phyloP scores from a whole-genome alignment of 345 rosid species.

The Punica granatum region DNA sequence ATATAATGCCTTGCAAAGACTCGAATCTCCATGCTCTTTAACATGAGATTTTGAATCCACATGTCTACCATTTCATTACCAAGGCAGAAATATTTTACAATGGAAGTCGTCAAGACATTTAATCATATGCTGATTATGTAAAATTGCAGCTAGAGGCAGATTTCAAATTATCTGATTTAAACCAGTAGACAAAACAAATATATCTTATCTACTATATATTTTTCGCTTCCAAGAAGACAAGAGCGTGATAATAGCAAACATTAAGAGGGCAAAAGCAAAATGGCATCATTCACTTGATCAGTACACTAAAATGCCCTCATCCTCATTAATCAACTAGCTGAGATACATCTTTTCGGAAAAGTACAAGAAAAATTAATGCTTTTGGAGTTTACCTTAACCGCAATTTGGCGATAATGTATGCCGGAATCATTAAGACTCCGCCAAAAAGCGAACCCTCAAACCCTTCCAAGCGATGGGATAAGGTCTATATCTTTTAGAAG shows the following conservation, averaged over 20 bases:
- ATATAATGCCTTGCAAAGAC: too few species aligned
- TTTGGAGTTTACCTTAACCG: constrained; percentile 7
- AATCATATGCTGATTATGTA: neutral
- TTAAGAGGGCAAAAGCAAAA: neutral
- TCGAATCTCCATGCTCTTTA: too few species aligned
- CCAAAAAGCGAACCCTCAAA: neutral
- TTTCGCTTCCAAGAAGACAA: neutral
- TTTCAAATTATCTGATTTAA: neutral
- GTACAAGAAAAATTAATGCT: neutral
- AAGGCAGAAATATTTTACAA: too few species aligned
- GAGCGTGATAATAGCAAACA: neutral
- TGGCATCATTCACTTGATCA: neutral
- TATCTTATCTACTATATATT: neutral
- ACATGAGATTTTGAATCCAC: too few species aligned
- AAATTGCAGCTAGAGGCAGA: neutral
- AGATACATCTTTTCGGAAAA: neutral
- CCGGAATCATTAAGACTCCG: neutral
- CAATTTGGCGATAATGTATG: neutral
- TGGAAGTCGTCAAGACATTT: neutral
- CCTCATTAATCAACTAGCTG: neutral
- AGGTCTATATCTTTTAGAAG: constrained; percentile 4
- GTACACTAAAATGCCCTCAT: neutral
- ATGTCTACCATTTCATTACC: too few species aligned
- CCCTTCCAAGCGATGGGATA: constrained; percentile 3
- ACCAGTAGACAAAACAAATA: neutral